Percentiles rank a stretch among this genome's conserved stretches.
These are phyloP conservation scores for Pythium brassicae DNA, from an alignment of 352 stramenopile genomes.

Conservation along the genomic window DNA sequence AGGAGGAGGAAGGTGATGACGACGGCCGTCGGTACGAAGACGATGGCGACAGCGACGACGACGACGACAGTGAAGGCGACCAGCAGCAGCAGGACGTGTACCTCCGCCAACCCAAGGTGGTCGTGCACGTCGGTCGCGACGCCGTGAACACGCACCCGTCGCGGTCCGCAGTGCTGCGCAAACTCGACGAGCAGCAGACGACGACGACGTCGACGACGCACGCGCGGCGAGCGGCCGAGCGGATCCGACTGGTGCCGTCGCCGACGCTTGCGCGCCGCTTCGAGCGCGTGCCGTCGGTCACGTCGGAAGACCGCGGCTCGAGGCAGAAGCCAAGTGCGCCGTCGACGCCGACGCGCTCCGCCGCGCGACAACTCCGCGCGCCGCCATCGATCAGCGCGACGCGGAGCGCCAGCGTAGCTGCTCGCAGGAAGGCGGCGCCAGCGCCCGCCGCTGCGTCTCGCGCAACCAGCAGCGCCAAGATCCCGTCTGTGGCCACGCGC, in stretches of 20 bases:
- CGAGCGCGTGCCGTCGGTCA: conserved; percentile 28
- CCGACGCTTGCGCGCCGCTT: conserved; percentile 38
- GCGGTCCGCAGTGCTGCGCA: conserved; percentile 32
- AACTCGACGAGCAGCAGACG: conserved; percentile 25
- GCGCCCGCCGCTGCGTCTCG: neutral
- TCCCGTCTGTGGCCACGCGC: conserved; percentile 5
- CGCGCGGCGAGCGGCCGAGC: conserved; percentile 33
- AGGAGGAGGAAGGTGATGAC: conserved; percentile 22
- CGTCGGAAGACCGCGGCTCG: conserved; percentile 9
- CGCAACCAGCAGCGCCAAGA: neutral
- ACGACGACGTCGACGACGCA: conserved; percentile 16
- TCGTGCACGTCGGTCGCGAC: conserved; percentile 38
- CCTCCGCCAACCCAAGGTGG: conserved; percentile 35
- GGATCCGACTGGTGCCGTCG: conserved; percentile 44
- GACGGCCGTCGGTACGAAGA: conserved; percentile 26
- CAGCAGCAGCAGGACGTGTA: conserved; percentile 22
- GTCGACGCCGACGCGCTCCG: conserved; percentile 3
- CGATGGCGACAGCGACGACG: conserved; percentile 13
- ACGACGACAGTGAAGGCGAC: conserved; percentile 18
- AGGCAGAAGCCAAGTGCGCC: conserved; percentile 35
- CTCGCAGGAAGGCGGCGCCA: neutral
- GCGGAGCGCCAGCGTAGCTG: conserved; percentile 1
- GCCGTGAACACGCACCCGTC: conserved; percentile 33
- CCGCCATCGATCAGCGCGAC: conserved; percentile 9
- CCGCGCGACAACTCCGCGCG: neutral